Percentiles rank a stretch among this genome's conserved stretches.
These are phyloP conservation scores for Cutaneotrichosporon sp. DNA, from an alignment of 1,284 basidiomycete species.

Conservation along the genomic window DNA sequence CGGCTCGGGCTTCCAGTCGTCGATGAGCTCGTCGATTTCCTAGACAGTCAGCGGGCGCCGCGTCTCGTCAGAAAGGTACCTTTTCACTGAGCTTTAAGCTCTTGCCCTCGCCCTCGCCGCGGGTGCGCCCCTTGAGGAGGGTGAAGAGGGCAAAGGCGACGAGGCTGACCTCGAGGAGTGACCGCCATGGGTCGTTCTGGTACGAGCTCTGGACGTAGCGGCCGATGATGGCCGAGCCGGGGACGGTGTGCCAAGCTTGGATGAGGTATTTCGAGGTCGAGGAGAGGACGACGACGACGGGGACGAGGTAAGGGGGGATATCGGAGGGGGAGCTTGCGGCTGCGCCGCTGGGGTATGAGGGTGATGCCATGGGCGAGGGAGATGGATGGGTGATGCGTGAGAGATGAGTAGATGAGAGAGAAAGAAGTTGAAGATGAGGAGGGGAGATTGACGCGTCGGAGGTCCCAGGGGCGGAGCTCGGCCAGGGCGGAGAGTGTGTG, in stretches of 20 bases:
- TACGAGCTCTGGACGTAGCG: conserved; percentile 80
- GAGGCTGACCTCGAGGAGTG: conserved; percentile 85
- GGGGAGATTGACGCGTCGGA: neutral
- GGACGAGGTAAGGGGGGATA: conserved; percentile 46
- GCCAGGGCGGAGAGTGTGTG: no score
- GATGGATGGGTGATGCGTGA: no score
- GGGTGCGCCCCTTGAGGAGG: conserved; percentile 81
- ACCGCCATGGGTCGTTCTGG: conserved; percentile 90
- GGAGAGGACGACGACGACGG: conserved; percentile 40
- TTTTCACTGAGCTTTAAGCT: conserved; percentile 81
- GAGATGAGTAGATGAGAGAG: neutral
- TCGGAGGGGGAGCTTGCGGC: conserved; percentile 26
- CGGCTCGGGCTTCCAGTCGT: conserved; percentile 91
- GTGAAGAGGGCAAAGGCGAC: conserved; percentile 87
- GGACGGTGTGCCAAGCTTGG: conserved; percentile 58
- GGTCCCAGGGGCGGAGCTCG: no score
- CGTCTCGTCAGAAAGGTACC: conserved; percentile 56
- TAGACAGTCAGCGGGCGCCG: conserved; percentile 47
- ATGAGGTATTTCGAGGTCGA: conserved; percentile 32
- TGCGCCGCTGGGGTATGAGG: neutral
- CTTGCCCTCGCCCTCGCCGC: conserved; percentile 73
- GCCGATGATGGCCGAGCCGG: conserved; percentile 84
- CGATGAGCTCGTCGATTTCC: conserved; percentile 96
- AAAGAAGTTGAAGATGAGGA: neutral
- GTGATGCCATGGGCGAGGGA: conserved; percentile 3